These are phyloP conservation scores for Cladochytrium replicatum DNA, from an alignment of 192 early-diverging fungal species.

Conservation along the genomic window DNA sequence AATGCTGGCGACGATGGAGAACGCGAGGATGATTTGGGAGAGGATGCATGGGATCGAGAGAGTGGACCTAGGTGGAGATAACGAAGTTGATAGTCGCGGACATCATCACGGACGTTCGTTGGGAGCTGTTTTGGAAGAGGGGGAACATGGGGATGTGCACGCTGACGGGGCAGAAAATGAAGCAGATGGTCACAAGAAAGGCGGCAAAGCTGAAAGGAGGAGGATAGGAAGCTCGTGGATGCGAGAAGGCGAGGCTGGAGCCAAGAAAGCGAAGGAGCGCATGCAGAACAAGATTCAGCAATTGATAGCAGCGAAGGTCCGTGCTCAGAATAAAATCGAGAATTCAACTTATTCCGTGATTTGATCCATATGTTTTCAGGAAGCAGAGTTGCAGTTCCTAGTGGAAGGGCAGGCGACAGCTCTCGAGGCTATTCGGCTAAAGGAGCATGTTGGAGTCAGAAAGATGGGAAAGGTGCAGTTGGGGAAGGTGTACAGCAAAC, in stretches of 20 bases:
- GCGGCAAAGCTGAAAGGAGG: too few species aligned
- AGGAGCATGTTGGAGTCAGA: slow-evolving; percentile 29
- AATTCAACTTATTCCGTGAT: too few species aligned
- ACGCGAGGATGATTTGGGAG: slow-evolving; percentile 19
- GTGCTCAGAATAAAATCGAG: too few species aligned
- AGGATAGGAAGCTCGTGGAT: too few species aligned
- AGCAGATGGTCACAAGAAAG: not conserved
- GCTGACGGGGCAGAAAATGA: not conserved
- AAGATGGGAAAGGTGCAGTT: slow-evolving; percentile 6
- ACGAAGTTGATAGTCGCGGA: slow-evolving; percentile 13
- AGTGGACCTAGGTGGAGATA: slow-evolving; percentile 29
- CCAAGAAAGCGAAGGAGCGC: not conserved
- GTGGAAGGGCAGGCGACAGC: slow-evolving; percentile 44
- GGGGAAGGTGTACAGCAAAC: slow-evolving; percentile 17
- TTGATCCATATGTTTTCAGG: too few species aligned
- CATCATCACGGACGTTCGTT: too few species aligned
- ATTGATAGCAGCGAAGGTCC: too few species aligned
- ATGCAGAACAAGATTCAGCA: not conserved
- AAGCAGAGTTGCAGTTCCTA: slow-evolving; percentile 37
- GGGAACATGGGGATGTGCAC: slow-evolving; percentile 5
- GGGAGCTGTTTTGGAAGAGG: too few species aligned
- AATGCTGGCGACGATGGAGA: slow-evolving; percentile 10
- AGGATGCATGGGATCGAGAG: slow-evolving; percentile 13
- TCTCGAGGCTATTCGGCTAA: slow-evolving; percentile 46
- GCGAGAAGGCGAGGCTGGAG: too few species aligned